phyloP scores from a whole-genome alignment of 1,284 basidiomycete species.

The Tilletia caries region DNA sequence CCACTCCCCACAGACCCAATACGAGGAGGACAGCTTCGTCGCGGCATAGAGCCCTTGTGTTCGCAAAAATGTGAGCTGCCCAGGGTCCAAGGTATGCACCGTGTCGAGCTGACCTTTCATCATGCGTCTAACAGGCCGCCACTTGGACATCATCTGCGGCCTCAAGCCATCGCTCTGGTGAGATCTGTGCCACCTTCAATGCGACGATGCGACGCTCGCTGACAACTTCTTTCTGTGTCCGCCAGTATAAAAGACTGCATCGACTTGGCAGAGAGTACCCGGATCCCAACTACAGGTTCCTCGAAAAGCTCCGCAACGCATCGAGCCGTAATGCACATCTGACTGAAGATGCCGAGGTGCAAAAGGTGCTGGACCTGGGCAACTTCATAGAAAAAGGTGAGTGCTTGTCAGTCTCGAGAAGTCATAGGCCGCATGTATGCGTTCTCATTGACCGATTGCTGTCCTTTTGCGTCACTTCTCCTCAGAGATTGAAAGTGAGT shows the following conservation, averaged over 20 bases:
- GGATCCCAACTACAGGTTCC: slow-evolving; percentile 49
- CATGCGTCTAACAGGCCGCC: neutral
- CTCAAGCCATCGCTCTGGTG: neutral
- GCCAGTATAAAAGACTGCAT: slow-evolving; percentile 34
- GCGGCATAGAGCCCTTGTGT: too few relatives aligned
- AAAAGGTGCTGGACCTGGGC: slow-evolving; percentile 42
- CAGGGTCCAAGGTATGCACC: neutral
- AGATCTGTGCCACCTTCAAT: neutral
- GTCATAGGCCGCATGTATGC: neutral
- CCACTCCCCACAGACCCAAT: too few relatives aligned
- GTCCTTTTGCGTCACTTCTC: neutral
- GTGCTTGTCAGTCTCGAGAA: too few relatives aligned
- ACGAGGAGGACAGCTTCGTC: too few relatives aligned
- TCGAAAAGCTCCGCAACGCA: slow-evolving; percentile 45
- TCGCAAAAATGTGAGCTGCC: neutral
- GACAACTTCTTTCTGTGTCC: neutral
- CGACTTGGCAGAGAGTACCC: slow-evolving; percentile 51
- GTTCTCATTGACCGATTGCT: neutral
- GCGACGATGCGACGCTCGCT: too few relatives aligned
- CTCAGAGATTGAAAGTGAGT: slow-evolving; percentile 13
- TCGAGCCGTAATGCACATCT: slow-evolving; percentile 42
- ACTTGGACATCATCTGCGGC: slow-evolving; percentile 5
- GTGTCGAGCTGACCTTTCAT: neutral
- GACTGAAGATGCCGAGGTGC: slow-evolving; percentile 45
- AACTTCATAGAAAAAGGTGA: slow-evolving; percentile 47